These are phyloP conservation scores for Stylosanthes scabra DNA, from an alignment of 331 rosid species.

Conservation along the genomic window DNA sequence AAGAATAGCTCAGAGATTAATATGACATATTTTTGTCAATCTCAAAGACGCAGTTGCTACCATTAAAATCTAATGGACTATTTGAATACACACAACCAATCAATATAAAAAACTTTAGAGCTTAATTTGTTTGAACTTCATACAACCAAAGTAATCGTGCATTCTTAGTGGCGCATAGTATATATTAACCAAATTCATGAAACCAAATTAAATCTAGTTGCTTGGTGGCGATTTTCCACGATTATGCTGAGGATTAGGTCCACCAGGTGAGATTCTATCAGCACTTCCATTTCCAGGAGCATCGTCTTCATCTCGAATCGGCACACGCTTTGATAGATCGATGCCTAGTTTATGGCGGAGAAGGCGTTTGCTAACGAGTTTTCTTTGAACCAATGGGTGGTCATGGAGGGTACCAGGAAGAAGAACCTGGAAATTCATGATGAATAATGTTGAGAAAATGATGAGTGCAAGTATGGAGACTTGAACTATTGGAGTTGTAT, in stretches of 20 bases:
- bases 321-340: conserved; percentile 21
- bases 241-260: conserved; percentile 51
- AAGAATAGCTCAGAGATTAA: no score
- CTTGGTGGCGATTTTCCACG: conserved; percentile 14
- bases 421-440: conserved; percentile 35
- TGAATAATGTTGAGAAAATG: conserved; percentile 25
- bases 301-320: neutral
- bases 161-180: no score
- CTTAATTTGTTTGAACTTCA: no score
- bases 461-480: conserved; percentile 25
- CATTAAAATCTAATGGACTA: no score
- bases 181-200: neutral
- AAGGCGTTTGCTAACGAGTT: conserved; percentile 25
- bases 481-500: neutral
- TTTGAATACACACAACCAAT: no score
- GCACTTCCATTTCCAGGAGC: neutral
- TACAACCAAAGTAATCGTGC: neutral
- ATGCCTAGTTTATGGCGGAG: conserved; percentile 37
- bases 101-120: no score
- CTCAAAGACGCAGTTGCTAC: no score
- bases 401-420: conserved; percentile 28
- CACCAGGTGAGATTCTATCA: conserved; percentile 55
- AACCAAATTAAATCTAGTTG: neutral
- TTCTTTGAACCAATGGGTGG: conserved; percentile 1
- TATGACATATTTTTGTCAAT: no score